These are phyloP conservation scores for Marasmius sp. DNA, from an alignment of 1,284 basidiomycete species.

Conservation along the genomic window DNA sequence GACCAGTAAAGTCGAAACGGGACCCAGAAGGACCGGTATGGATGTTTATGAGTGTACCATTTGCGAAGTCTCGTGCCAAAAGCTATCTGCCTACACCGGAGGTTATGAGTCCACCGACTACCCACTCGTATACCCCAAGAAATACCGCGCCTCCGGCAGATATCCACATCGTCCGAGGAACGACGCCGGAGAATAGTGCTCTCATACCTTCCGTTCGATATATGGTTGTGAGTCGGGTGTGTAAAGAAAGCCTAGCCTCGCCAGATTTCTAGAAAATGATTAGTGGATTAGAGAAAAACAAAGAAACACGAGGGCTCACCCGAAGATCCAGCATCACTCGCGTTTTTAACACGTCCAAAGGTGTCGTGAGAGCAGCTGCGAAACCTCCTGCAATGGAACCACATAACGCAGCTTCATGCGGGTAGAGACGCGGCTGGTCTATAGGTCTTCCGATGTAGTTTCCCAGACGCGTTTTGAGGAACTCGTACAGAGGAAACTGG, in stretches of 20 bases:
- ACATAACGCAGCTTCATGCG: conserved; percentile 88
- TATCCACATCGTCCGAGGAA: conserved; percentile 95
- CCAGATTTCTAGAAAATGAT: not conserved
- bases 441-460: conserved; percentile 49
- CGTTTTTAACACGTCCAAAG: conserved; percentile 96
- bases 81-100: not conserved
- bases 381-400: conserved; percentile 91
- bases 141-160: conserved; percentile 97
- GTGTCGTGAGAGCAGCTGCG: conserved; percentile 91
- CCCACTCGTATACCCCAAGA: conserved; percentile 90
- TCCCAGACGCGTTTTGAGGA: conserved; percentile 72
- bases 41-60: no score
- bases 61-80: no score
- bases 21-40: no score
- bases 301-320: conserved; percentile 41
- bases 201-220: conserved; percentile 70
- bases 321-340: conserved; percentile 93
- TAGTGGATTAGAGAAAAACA: not conserved
- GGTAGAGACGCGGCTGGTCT: conserved; percentile 43
- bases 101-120: conserved; percentile 28
- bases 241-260: conserved; percentile 39
- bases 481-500: conserved; percentile 96
- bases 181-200: conserved; percentile 85
- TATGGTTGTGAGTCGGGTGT: conserved; percentile 61
- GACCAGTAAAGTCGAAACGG: no score